Conservation (phyloP, 768 basidiomycete genomes). For the Pisolithus albus region DNA sequence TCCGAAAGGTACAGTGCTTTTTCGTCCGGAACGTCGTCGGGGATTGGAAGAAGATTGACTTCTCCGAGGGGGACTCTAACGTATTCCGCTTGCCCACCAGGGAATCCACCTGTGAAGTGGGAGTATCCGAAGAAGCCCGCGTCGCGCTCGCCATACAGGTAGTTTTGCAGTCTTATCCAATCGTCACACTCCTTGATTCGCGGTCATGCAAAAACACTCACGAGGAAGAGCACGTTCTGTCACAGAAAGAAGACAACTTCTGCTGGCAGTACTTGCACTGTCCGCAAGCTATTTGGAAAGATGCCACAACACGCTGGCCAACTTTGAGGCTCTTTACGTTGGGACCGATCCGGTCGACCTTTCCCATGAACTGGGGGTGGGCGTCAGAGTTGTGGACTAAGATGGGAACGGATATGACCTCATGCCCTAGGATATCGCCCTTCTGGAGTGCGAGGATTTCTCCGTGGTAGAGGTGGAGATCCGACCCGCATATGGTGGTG, state of each 20-base stretch:
- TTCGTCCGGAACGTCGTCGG: conserved; percentile 59
- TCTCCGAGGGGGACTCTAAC: conserved; percentile 66
- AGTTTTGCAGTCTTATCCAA: conserved; percentile 38
- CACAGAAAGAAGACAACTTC: conserved; percentile 68
- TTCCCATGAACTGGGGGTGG: conserved; percentile 50
- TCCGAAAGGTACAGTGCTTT: conserved; percentile 51
- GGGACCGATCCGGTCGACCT: conserved; percentile 58
- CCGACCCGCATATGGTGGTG: conserved; percentile 66
- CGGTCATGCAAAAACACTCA: conserved; percentile 26
- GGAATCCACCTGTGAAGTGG: conserved; percentile 67
- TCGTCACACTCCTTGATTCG: neutral
- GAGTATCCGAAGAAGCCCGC: conserved; percentile 69
- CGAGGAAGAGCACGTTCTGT: conserved; percentile 62
- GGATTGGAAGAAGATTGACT: conserved; percentile 65
- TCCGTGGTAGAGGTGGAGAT: conserved; percentile 60
- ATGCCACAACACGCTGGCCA: conserved; percentile 71
- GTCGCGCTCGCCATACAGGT: conserved; percentile 60
- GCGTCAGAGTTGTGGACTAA: neutral
- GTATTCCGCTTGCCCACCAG: conserved; percentile 72
- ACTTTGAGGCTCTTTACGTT: conserved; percentile 51
- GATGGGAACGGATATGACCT: conserved; percentile 29
- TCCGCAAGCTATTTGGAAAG: conserved; percentile 75
- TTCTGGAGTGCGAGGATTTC: conserved; percentile 64
- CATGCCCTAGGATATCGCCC: conserved; percentile 73
- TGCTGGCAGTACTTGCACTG: conserved; percentile 67